Evolutionary conservation across 208 protist genomes (phyloP), one percentile per base, ranked within the genome.

Genomic region (Acanthamoeba sp.): DNA sequence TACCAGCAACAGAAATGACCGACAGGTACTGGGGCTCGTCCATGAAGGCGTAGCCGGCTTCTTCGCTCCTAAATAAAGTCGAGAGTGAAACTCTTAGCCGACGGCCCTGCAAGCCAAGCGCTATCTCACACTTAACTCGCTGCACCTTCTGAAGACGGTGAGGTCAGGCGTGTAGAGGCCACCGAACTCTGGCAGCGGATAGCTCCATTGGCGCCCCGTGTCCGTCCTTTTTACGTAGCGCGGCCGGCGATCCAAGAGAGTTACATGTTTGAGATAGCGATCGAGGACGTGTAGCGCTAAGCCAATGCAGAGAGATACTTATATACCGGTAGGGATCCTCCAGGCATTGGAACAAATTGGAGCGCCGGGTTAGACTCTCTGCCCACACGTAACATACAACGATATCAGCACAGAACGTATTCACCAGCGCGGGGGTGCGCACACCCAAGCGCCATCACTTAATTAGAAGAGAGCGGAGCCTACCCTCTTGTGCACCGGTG

Each of bases 331-430:
- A 92, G 32, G 87, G 87, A 27, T 92, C 87, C 62, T 92, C 87
- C 52, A 92, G 42, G 57, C 87, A 92, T n/a, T 92, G 87, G 32
- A 92, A 73, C 87, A 92, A 10, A 45, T 92, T 92, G 20, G 87
- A 66, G 36, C 89, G 89, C 6, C 89, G 62, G 27, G 89, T 38
- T 2, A 93, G 62, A 29, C 80, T 93, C 40, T 93, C 62, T 93
- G 55, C 16, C 6, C n/a, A 22, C 12, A 78, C 2, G 27, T 5
- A 12, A n/a, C 16, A 12, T 4, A 78, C 12, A 78, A 36, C 24
- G 32, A 73, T 14, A 22, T n/a, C 32, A 64, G 32, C 6, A 38
- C 6, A 87, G 78, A 87, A 59, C 40, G 78, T n/a, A n/a, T n/a
- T n/a, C n/a, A n/a, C 16, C 24, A 71, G 62, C 14, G n/a, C 4